Conservation (phyloP, 1,284 basidiomycete genomes). For the Cryptococcus wingfieldii region DNA sequence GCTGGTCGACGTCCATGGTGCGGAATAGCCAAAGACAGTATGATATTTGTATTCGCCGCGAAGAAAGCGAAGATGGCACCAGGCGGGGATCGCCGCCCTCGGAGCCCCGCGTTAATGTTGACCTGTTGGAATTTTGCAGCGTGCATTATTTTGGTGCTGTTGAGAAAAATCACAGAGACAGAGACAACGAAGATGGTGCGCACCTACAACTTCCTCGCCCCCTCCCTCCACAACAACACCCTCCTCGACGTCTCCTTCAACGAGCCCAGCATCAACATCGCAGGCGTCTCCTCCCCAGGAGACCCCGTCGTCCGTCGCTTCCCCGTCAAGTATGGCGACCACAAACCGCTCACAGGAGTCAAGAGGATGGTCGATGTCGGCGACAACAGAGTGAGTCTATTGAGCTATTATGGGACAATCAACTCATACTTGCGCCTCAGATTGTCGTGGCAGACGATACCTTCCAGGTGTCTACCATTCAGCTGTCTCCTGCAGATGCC, state of each 20-base stretch:
- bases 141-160: too few species aligned
- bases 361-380: slow-evolving; percentile 28
- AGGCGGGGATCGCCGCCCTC: neutral
- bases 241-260: slow-evolving; percentile 43
- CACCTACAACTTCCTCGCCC: slow-evolving; percentile 40
- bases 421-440: slow-evolving; percentile 8
- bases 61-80: too few species aligned
- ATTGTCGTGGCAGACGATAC: slow-evolving; percentile 37
- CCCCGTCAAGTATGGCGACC: slow-evolving; percentile 36
- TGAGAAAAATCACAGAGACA: too few species aligned
- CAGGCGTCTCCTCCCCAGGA: slow-evolving; percentile 19
- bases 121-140: too few species aligned
- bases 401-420: neutral
- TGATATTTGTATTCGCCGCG: neutral
- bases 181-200: slow-evolving; percentile 14
- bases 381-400: slow-evolving; percentile 19
- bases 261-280: slow-evolving; percentile 12
- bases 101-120: too few species aligned
- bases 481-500: slow-evolving; percentile 11
- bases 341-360: slow-evolving; percentile 30
- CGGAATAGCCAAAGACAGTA: neutral
- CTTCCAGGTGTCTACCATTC: slow-evolving; percentile 33
- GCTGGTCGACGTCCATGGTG: neutral
- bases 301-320: slow-evolving; percentile 43
- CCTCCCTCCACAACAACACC: slow-evolving; percentile 43